Evolutionary conservation across 306 rosid species (phyloP).

Genomic region (Prunus persica): DNA sequence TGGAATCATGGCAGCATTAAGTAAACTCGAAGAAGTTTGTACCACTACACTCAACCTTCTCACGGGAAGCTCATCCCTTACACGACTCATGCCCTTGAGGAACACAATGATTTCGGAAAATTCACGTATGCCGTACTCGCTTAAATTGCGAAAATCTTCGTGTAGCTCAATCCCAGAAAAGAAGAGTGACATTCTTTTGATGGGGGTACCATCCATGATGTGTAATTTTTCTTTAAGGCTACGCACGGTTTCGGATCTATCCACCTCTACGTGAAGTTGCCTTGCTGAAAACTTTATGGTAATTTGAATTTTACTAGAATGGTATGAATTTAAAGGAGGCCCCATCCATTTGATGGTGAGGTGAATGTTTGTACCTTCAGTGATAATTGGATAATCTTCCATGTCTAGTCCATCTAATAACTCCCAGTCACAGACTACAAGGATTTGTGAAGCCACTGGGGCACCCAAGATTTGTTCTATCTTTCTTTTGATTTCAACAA

Average conservation of each 20-base stretch:
- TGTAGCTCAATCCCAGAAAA: slow-evolving; percentile 53
- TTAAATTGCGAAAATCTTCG: slow-evolving; percentile 56
- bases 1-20: slow-evolving; percentile 69
- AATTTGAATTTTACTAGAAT: slow-evolving; percentile 44
- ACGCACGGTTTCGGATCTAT: slow-evolving; percentile 57
- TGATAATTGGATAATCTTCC: slow-evolving; percentile 83
- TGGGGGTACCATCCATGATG: slow-evolving; percentile 55
- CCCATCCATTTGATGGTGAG: slow-evolving; percentile 46
- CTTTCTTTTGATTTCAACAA: slow-evolving; percentile 61
- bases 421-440: slow-evolving; percentile 70
- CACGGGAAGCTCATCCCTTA: slow-evolving; percentile 46
- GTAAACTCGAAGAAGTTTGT: slow-evolving; percentile 79
- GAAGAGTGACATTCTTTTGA: slow-evolving; percentile 62
- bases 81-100: slow-evolving; percentile 39
- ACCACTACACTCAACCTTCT: slow-evolving; percentile 52
- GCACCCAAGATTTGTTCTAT: slow-evolving; percentile 63
- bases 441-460: slow-evolving; percentile 61
- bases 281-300: slow-evolving; percentile 50
- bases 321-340: slow-evolving; percentile 9
- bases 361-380: slow-evolving; percentile 70
- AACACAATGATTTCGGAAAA: slow-evolving; percentile 62
- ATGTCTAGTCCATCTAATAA: slow-evolving; percentile 78
- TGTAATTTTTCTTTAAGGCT: slow-evolving; percentile 82
- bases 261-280: slow-evolving; percentile 56
- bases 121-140: slow-evolving; percentile 58